Percentiles rank a stretch among this genome's conserved stretches.
Conservation (phyloP, 768 basidiomycete genomes). For the Pholiota molesta region DNA sequence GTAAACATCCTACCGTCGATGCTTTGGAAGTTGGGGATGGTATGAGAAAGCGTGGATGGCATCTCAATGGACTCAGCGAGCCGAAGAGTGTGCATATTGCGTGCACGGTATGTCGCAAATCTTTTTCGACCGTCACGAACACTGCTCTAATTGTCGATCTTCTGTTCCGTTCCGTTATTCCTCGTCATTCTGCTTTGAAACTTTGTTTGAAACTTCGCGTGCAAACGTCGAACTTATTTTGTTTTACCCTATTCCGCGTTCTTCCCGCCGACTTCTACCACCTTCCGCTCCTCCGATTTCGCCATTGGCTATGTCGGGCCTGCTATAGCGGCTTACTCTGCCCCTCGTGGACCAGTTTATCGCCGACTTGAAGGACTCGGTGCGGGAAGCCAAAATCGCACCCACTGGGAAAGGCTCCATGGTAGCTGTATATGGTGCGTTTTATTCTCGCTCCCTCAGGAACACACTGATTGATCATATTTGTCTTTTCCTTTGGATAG, state of each 20-base stretch:
- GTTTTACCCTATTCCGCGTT: neutral
- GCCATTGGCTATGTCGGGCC: neutral
- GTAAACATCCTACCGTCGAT: conserved; percentile 62
- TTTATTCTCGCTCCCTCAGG: neutral
- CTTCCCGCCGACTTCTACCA: no score
- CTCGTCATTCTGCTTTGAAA: no score
- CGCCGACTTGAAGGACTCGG: conserved; percentile 78
- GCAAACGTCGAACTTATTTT: neutral
- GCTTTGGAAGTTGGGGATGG: conserved; percentile 89
- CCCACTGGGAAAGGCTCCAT: conserved; percentile 81
- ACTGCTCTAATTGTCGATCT: neutral
- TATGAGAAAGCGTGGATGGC: conserved; percentile 89
- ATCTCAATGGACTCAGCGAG: conserved; percentile 79
- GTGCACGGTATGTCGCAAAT: conserved; percentile 68
- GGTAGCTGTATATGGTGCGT: conserved; percentile 89
- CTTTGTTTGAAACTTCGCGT: neutral
- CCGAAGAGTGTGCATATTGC: conserved; percentile 92
- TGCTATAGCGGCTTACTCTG: conserved; percentile 74
- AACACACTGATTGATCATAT: neutral
- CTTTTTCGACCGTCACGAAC: neutral
- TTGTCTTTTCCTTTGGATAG: conserved; percentile 37
- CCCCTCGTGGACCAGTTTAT: conserved; percentile 76
- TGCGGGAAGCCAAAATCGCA: conserved; percentile 67
- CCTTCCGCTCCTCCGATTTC: neutral
- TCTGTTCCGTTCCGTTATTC: neutral